Evolutionary conservation across 768 basidiomycete species (phyloP).

Genomic region (Russula ochroleuca): DNA sequence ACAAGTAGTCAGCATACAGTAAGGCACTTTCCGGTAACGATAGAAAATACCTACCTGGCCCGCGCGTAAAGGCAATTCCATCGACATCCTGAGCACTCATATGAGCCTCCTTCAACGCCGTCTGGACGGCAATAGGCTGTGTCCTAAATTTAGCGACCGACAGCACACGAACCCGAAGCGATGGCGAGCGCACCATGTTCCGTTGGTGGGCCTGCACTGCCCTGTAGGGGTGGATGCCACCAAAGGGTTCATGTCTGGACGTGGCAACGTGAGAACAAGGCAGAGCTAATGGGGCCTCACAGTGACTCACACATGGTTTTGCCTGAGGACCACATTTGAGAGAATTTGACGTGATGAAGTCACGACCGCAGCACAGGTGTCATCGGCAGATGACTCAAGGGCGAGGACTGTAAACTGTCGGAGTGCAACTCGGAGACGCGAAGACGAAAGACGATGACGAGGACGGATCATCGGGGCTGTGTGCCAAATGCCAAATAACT

Average conservation of each 20-base stretch:
- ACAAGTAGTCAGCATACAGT: background rate
- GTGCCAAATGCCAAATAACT: background rate
- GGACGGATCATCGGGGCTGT: background rate
- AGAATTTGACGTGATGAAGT: conserved; percentile 63
- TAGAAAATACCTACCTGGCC: conserved; percentile 52
- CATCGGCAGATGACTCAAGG: conserved; percentile 88
- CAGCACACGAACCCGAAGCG: background rate
- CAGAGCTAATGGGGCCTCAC: background rate
- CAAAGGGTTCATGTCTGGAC: conserved; percentile 52
- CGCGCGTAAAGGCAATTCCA: conserved; percentile 88
- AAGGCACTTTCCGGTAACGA: background rate
- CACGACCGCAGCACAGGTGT: conserved; percentile 88
- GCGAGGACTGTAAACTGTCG: conserved; percentile 59
- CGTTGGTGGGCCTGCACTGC: conserved; percentile 77
- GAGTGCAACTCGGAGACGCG: background rate
- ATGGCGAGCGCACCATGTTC: conserved; percentile 54
- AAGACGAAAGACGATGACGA: background rate
- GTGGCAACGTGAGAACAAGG: background rate
- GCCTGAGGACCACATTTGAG: conserved; percentile 84
- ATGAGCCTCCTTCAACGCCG: conserved; percentile 63
- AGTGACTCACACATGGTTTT: conserved; percentile 54
- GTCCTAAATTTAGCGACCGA: background rate
- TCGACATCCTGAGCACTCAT: conserved; percentile 62
- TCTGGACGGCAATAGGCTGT: conserved; percentile 69
- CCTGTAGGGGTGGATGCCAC: conserved; percentile 74